Conservation (phyloP, 2,329 filamentous ascomycete species). For the Hypoxylon rubiginosum region DNA sequence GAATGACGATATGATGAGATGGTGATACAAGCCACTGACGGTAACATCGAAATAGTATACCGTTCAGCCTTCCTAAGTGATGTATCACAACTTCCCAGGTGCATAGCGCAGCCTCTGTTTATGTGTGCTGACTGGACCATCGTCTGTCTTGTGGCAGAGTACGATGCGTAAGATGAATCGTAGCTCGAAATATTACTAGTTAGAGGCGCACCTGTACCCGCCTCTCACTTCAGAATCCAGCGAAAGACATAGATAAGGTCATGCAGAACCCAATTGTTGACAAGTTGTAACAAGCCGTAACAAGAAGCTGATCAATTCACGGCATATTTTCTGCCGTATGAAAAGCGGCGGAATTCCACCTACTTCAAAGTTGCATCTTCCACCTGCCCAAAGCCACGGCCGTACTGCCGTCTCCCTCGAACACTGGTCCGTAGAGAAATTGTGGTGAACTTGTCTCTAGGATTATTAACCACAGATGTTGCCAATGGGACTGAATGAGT, state of each 20-base stretch:
- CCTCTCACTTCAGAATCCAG: neutral
- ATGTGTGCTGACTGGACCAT: neutral
- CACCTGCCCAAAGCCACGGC: neutral
- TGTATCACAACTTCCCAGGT: neutral
- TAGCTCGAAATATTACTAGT: neutral
- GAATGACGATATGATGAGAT: neutral
- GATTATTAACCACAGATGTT: neutral
- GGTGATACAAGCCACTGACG: neutral
- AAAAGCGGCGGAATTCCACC: neutral
- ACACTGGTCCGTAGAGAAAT: neutral
- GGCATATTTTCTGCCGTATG: neutral
- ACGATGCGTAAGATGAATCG: neutral
- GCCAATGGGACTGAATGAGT: neutral
- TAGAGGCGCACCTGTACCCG: neutral
- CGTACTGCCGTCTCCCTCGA: neutral
- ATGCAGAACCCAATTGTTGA: neutral
- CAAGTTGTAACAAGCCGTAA: neutral
- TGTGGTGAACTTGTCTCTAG: neutral
- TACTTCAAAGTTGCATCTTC: conserved; percentile 1
- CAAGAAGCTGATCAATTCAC: neutral
- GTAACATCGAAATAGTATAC: neutral
- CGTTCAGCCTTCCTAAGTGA: neutral
- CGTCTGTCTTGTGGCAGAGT: no score
- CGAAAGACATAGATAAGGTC: neutral
- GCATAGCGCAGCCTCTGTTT: neutral